phyloP scores from a whole-genome alignment of 257 asterid genomes.

The Echium plantagineum region DNA sequence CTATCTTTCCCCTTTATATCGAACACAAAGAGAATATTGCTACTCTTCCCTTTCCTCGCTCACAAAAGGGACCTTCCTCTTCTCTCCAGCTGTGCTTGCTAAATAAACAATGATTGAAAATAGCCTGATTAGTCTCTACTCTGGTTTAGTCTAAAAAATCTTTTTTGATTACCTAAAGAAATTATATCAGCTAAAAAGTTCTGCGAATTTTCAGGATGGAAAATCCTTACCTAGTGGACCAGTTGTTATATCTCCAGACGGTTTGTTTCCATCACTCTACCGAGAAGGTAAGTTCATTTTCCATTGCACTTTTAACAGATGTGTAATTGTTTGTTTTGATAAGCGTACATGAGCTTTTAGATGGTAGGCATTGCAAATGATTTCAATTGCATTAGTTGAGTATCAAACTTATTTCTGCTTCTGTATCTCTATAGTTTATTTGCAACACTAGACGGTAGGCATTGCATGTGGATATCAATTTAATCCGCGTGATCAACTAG shows the following conservation, averaged over 20 bases:
- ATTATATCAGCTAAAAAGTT: not conserved
- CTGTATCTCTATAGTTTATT: no score
- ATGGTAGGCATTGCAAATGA: not conserved
- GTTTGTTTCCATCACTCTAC: slow-evolving; percentile 84
- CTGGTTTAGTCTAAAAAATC: not conserved
- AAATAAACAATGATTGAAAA: not conserved
- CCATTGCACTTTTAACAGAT: not conserved
- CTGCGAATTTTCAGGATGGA: slow-evolving; percentile 58
- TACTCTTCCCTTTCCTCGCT: no score
- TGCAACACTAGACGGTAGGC: no score
- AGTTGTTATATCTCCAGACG: slow-evolving; percentile 97
- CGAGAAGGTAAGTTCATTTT: slow-evolving; percentile 61
- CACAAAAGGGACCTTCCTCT: no score
- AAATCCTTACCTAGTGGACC: slow-evolving; percentile 90
- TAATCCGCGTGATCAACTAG: no score
- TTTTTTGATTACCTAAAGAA: no score
- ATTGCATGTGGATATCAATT: no score
- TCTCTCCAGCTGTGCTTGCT: no score
- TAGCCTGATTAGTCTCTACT: not conserved
- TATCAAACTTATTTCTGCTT: no score
- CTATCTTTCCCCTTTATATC: no score
- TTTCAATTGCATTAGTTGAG: no score
- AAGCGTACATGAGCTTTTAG: not conserved
- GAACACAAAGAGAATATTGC: no score
- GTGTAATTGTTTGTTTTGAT: not conserved